phyloP scores from a whole-genome alignment of 768 basidiomycete species.

The Heimioporus sp. region DNA sequence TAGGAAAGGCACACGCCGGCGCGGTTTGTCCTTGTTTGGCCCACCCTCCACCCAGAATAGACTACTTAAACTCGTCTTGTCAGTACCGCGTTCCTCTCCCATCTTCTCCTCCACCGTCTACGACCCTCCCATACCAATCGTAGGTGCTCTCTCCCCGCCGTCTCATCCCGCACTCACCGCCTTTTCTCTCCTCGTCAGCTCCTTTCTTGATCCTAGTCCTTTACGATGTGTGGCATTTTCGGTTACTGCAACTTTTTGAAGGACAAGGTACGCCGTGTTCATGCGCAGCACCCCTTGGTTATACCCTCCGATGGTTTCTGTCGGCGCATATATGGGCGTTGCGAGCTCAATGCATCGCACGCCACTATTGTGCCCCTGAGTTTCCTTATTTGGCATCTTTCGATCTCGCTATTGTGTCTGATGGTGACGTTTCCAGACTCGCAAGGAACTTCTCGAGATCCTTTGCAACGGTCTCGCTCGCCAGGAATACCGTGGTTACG shows the following conservation, averaged over 20 bases:
- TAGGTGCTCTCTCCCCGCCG: conserved; percentile 1
- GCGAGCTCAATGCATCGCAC: neutral
- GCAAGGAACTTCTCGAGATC: conserved; percentile 88
- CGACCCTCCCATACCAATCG: conserved; percentile 7
- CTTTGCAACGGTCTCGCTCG: conserved; percentile 88
- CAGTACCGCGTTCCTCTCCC: conserved; percentile 12
- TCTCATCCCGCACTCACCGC: conserved; percentile 1
- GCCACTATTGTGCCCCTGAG: neutral
- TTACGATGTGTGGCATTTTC: conserved; percentile 91
- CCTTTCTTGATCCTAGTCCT: neutral
- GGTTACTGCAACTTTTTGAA: conserved; percentile 92
- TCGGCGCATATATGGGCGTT: conserved; percentile 8
- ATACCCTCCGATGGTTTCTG: neutral
- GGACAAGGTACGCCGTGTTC: conserved; percentile 69
- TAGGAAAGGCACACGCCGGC: conserved; percentile 5
- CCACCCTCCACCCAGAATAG: conserved; percentile 28
- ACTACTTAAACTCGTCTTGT: conserved; percentile 29
- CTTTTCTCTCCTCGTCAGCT: conserved; percentile 1
- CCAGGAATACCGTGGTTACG: conserved; percentile 98
- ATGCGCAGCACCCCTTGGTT: neutral
- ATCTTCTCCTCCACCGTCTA: conserved; percentile 20
- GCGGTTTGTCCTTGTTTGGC: conserved; percentile 32
- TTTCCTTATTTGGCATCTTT: conserved; percentile 22
- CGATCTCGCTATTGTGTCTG: conserved; percentile 10
- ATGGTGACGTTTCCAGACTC: conserved; percentile 50